phyloP scores from a whole-genome alignment of 441 rosid species.

The Macaranga tanarius region DNA sequence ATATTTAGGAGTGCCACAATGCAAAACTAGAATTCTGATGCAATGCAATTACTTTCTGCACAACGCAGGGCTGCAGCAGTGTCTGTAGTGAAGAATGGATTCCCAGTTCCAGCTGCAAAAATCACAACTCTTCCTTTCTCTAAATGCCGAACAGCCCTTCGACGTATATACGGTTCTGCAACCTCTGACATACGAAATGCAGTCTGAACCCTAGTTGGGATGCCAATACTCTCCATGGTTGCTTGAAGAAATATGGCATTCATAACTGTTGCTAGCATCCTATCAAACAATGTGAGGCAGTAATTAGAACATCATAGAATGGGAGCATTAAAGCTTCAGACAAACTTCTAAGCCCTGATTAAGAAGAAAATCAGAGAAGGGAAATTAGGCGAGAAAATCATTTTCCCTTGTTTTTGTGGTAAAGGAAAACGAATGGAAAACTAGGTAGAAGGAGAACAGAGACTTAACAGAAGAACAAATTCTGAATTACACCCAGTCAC shows the following conservation, averaged over 20 bases:
- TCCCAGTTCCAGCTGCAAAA: slow-evolving; percentile 94
- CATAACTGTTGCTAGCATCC: slow-evolving; percentile 96
- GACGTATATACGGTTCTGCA: slow-evolving; percentile 90
- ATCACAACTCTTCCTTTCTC: slow-evolving; percentile 96
- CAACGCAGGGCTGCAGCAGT: slow-evolving; percentile 96
- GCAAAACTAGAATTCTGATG: not conserved
- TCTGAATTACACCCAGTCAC: not conserved
- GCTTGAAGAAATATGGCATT: slow-evolving; percentile 94
- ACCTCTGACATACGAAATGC: slow-evolving; percentile 83
- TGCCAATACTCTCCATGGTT: slow-evolving; percentile 77
- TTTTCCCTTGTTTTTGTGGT: not conserved
- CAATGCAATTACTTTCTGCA: slow-evolving; percentile 67
- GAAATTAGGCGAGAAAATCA: not conserved
- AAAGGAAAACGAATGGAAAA: not conserved
- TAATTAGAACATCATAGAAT: slow-evolving; percentile 6
- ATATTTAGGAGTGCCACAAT: not conserved
- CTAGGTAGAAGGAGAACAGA: not conserved
- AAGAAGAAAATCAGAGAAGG: not conserved
- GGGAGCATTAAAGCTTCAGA: not conserved
- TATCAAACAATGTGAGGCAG: slow-evolving; percentile 28
- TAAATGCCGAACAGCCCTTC: slow-evolving; percentile 85
- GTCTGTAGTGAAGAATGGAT: slow-evolving; percentile 92
- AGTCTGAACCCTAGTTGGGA: slow-evolving; percentile 38
- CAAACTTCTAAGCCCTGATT: not conserved
- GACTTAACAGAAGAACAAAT: not conserved